phyloP scores from a whole-genome alignment of 345 rosid species.

The Bruguiera parviflora region DNA sequence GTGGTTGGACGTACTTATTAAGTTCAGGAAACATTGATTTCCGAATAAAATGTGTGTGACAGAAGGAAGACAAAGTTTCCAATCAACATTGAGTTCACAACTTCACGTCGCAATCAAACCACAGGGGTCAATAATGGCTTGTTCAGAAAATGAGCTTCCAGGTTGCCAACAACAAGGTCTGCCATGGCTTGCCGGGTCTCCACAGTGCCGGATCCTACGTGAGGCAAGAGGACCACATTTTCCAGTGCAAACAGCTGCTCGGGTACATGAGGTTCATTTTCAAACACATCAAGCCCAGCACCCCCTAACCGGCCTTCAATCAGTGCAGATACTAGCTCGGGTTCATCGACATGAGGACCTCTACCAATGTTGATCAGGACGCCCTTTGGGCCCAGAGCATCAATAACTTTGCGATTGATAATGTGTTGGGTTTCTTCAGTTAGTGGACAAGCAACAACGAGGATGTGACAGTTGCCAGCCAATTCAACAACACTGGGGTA shows the following conservation, averaged over 20 bases:
- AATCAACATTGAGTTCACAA: not conserved
- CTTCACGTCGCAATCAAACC: slow-evolving; percentile 8
- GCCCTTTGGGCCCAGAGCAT: slow-evolving; percentile 54
- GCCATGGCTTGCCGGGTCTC: slow-evolving; percentile 22
- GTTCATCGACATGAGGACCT: slow-evolving; percentile 54
- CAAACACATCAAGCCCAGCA: slow-evolving; percentile 57
- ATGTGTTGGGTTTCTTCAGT: slow-evolving; percentile 47
- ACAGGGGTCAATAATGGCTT: slow-evolving; percentile 17
- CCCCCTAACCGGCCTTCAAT: slow-evolving; percentile 53
- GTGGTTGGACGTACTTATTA: not conserved
- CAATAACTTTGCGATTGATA: slow-evolving; percentile 34
- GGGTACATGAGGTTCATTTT: slow-evolving; percentile 52
- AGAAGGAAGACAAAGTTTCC: not conserved
- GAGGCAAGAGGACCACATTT: slow-evolving; percentile 53
- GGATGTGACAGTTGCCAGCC: slow-evolving; percentile 46
- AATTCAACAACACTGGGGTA: slow-evolving; percentile 37
- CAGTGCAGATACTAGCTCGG: slow-evolving; percentile 56
- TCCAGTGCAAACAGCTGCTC: slow-evolving; percentile 39
- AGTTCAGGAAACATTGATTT: not conserved
- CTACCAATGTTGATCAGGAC: slow-evolving; percentile 54
- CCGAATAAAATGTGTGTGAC: not conserved
- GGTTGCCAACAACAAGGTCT: slow-evolving; percentile 21
- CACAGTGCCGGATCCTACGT: slow-evolving; percentile 42
- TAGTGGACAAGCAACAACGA: slow-evolving; percentile 51
- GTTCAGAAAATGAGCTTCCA: slow-evolving; percentile 17